A percentile compares a stretch with the other conserved stretches of the same genome.
Conservation (phyloP, 345 rosid species). For the Citrus sp. region DNA sequence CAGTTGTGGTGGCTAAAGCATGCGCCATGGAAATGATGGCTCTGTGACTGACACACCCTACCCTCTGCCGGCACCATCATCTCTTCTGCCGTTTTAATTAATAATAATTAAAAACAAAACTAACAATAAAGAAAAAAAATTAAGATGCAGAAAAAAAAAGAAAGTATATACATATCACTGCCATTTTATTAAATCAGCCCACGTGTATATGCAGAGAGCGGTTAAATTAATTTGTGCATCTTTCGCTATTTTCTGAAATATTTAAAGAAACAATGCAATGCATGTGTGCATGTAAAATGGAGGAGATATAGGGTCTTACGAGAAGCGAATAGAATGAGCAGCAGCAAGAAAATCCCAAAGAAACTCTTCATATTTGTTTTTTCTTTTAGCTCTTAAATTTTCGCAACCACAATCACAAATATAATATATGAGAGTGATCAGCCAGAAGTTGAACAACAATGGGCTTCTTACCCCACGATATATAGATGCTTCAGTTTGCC, state of each 20-base stretch:
- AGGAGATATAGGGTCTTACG: slow-evolving; percentile 10
- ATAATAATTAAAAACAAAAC: no score
- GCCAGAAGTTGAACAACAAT: not conserved
- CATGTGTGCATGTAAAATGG: not conserved
- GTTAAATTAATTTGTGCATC: no score
- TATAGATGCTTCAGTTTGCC: not conserved
- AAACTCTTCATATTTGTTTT: not conserved
- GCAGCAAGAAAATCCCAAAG: slow-evolving; percentile 25
- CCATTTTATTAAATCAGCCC: no score
- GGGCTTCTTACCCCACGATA: not conserved
- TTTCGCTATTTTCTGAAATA: no score
- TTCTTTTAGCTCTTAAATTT: no score
- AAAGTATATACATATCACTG: no score
- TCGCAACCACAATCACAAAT: no score
- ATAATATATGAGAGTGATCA: not conserved
- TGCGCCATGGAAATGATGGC: not conserved
- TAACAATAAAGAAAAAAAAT: not conserved
- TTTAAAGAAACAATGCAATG: not conserved
- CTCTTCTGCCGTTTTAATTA: not conserved
- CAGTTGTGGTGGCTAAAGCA: not conserved
- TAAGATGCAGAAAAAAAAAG: no score
- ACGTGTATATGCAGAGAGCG: no score
- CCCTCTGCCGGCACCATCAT: not conserved
- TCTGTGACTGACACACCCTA: slow-evolving; percentile 4
- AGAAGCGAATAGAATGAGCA: slow-evolving; percentile 33